Evolutionary conservation across 345 rosid species (phyloP).

Genomic region (Hibiscus syriacus): DNA sequence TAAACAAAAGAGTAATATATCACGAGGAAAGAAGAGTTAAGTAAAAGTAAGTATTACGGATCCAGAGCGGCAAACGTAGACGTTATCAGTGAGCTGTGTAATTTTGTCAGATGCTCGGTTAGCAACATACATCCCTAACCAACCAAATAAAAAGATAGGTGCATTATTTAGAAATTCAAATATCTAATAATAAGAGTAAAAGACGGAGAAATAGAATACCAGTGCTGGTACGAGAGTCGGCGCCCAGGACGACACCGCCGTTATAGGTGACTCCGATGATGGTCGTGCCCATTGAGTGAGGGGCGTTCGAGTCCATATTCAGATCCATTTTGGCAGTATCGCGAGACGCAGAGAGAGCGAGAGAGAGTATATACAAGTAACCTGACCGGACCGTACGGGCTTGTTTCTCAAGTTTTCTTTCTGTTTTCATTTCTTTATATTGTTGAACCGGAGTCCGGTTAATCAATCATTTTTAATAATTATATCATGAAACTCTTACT

Average conservation of each 20-base stretch:
- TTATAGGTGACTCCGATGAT: conserved; percentile 95
- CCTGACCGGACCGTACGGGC: too few relatives aligned
- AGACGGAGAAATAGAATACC: conserved; percentile 32
- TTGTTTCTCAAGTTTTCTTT: too few relatives aligned
- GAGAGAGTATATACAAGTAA: neutral
- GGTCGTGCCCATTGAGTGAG: conserved; percentile 98
- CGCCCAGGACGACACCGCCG: conserved; percentile 98
- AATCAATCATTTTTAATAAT: too few relatives aligned
- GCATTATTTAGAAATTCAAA: neutral
- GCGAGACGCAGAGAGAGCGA: too few relatives aligned
- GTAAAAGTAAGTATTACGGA: conserved; percentile 43
- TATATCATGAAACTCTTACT: neutral
- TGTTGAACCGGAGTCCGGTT: too few relatives aligned
- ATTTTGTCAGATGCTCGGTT: conserved; percentile 96
- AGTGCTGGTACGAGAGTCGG: conserved; percentile 98
- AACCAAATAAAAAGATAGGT: neutral
- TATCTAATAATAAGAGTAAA: neutral
- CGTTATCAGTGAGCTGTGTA: conserved; percentile 89
- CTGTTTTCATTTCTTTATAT: too few relatives aligned
- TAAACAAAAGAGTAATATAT: neutral
- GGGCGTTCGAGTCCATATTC: conserved; percentile 41
- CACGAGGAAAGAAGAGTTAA: neutral
- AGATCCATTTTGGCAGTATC: too few relatives aligned
- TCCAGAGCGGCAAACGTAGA: conserved; percentile 97
- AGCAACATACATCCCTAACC: conserved; percentile 74